Base-by-base conservation (phyloP, 768 basidiomycete species). In the Cyathus striatus region DNA sequence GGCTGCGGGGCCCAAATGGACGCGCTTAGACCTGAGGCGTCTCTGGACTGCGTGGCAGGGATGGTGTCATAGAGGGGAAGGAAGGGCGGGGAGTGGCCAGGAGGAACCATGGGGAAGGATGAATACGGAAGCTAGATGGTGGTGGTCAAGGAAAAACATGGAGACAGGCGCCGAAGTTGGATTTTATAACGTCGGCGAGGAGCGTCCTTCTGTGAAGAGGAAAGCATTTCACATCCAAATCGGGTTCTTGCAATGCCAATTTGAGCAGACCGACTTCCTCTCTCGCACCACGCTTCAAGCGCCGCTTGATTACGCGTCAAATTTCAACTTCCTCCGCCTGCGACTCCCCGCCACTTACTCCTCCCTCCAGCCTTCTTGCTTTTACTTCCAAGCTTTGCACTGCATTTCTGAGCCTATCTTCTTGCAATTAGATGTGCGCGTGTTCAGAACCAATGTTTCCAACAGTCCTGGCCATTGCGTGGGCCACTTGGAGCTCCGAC, bases 1-100 rank as follows among this genome's bases (percentile, higher is more conserved):
- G 86, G 83, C 56, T 83, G 85, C 6, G 87, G 87, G 1, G 88
- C 88, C 87, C 87, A 90, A 48, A 90, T 90, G 40, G 86, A 87
- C 12, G 71, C 72, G 43, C 67, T 53, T 37, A 70, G 66, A 5
- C 70, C 69, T 27, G 65, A 54, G 10, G 60, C 9, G 10, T 18
- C 35, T 9, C 35, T 9, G 10, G 9, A n/a, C n/a, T 30, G 27
- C 27, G 27, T 9, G 35, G 10, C 10, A 36, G 35, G 35, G 17
- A 7, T 36, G 35, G 9, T 10, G 35, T 36, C 35, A 18, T 36
- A 36, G 7, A 36, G 17, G 17, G 35, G 20, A 18, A 36, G 35
- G 17, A 6, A 36, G 7, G 7, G 7, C 35, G 7, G 35, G 17
- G 35, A 36, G 17, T 9, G 6, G 35, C 20, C 35, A 18, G 35